Evolutionary conservation across 768 basidiomycete genomes (phyloP), one percentile per base, ranked within the genome.

Genomic region (Favolaschia claudopus): DNA sequence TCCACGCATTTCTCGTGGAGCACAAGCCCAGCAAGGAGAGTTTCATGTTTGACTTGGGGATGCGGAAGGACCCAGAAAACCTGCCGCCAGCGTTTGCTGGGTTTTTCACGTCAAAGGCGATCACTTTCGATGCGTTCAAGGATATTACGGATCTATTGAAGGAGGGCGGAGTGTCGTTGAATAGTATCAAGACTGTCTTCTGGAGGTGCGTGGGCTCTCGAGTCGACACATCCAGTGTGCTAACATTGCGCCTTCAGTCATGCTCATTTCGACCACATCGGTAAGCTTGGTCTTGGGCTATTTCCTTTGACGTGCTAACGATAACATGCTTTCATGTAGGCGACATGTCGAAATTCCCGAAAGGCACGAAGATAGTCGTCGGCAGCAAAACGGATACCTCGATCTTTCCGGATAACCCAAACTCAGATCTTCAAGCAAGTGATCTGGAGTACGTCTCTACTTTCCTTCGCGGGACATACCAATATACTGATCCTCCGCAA

Each of bases 301-400:
- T 14, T 27, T 27, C 31, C 15, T 10, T 14, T 10, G 19, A n/a
- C 24, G n/a, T 27, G 22, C 24, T 12, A 14, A 25, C 9, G 19
- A 40, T 46, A 14, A 60, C 15, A 15, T 10, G 3, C 28, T 17
- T 31, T 2, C 4, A n/a, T n/a, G n/a, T 19, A 51, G 63, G 60
- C 17, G 63, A 65, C 24, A 61, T 65, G 63, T 57, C 63, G 5
- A 65, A 60, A 22, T 65, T 60, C 32, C 63, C 63, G 2, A 50
- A 29, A 7, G 39, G 49, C n/a, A 55, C 48, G 1, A n/a, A 57
- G 7, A 40, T 65, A 6, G 20, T 65, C 7, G 47, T 61, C 15
- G 45, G 39, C 9, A n/a, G 20, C 4, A 36, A 36, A 20, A 65
- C 63, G 6, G 39, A 61, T 27, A 20, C 42, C 9, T 25, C 55